Evolutionary conservation across 306 rosid genomes (phyloP), one percentile per base, ranked within the genome.

Genomic region (Clitoria ternatea): DNA sequence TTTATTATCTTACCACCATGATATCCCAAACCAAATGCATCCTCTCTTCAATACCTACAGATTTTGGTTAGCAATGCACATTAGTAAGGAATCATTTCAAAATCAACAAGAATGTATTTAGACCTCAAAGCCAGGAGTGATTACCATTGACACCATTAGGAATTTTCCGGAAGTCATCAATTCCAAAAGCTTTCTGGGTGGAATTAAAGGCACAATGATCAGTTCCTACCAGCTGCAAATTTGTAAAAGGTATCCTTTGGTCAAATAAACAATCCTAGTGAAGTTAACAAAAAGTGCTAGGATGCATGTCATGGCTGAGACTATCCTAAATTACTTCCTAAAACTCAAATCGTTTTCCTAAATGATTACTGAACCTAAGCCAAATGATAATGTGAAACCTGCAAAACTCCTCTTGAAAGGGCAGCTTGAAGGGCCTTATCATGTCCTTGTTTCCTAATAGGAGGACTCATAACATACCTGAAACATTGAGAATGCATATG

Each of bases 391-490:
- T 17, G 20, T 3, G 44, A 67, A 76, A 93, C 98, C 98, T 93
- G 98, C 68, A 93, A 66, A 87, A 79, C 44, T 81, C 98, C 98
- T 4, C 63, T 74, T 23, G 96, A 85, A 83, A 93, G 96, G 48
- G 97, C 96, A 52, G 90, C 96, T 80, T 90, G 97, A 76, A 93
- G 98, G 73, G 97, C 93, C 87, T 85, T 90, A 73, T 81, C 86
- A 61, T 93, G 98, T 68, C 97, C 97, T 33, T 73, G 70, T 18
- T 75, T 82, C 79, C 98, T 88, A 49, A 93, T 88, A 39, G 98
- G 97, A 60, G 98, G 98, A 69, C 98, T 93, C 97, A 93, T 93
- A 43, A 93, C 97, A 83, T 80, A 90, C 96, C 98, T 93, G 83
- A 88, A 69, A 74, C 70, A 73, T 27, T 27, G 70, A 80, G 53